These are phyloP conservation scores for Spathaspora jeffriesii DNA, from an alignment of 1,139 yeast genomes.

Conservation along the genomic window DNA sequence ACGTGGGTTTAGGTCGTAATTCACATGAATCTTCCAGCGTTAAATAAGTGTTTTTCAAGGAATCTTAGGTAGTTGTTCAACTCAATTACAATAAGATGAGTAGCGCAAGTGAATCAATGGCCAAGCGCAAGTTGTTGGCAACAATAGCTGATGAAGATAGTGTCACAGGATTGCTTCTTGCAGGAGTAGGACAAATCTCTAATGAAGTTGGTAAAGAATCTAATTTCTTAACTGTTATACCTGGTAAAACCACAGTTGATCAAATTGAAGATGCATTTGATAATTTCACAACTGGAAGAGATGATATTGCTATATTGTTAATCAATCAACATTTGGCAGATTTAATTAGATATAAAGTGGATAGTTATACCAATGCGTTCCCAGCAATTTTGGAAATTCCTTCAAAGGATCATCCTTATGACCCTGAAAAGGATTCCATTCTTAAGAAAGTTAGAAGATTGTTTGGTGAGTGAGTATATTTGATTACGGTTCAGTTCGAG, in stretches of 20 bases:
- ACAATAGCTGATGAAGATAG: constrained; percentile 98
- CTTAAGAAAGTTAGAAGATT: constrained; percentile 91
- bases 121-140: constrained; percentile 79
- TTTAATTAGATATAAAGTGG: constrained; percentile 79
- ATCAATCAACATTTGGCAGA: constrained; percentile 97
- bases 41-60: not conserved
- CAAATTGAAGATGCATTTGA: constrained; percentile 78
- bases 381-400: constrained; percentile 98
- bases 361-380: constrained; percentile 84
- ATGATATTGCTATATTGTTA: constrained; percentile 89
- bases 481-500: not conserved
- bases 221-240: constrained; percentile 80
- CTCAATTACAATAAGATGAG: constrained; percentile 8
- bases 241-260: constrained; percentile 76
- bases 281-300: constrained; percentile 70
- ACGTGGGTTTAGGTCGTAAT: not conserved
- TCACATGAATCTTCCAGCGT: not conserved
- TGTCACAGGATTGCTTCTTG: constrained; percentile 91
- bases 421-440: constrained; percentile 97
- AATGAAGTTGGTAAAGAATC: constrained; percentile 65
- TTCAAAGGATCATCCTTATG: constrained; percentile 97
- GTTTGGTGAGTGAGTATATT: constrained; percentile 76
- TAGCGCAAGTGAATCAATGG: constrained; percentile 41
- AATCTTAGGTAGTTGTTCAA: not conserved
- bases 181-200: constrained; percentile 92